These are phyloP conservation scores for Brachypodium distachyon DNA, from an alignment of 202 grass and related monocot species.

Conservation along the genomic window DNA sequence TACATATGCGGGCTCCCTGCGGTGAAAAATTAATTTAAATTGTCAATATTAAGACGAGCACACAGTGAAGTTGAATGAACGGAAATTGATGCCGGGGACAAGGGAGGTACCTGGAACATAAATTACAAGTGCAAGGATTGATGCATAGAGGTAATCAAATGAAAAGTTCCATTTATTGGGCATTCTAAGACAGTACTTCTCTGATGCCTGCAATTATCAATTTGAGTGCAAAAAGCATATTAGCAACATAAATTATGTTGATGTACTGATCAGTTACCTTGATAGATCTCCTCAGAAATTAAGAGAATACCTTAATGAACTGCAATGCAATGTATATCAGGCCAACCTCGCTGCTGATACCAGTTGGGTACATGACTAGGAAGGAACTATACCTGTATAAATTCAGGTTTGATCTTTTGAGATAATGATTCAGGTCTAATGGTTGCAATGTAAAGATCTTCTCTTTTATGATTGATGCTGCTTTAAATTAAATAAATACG, in stretches of 20 bases:
- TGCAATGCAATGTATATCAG: not conserved
- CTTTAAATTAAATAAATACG: not conserved
- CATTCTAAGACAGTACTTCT: not conserved
- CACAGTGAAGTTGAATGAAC: not conserved
- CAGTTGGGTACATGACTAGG: conserved; percentile 4
- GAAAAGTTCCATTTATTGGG: conserved; percentile 2
- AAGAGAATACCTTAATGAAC: not conserved
- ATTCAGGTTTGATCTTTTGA: not conserved
- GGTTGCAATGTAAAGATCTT: not conserved
- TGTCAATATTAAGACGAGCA: too few relatives aligned
- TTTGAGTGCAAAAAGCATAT: not conserved
- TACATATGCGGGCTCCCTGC: conserved; percentile 5
- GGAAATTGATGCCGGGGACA: not conserved
- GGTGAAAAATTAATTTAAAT: not conserved
- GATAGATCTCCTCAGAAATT: not conserved
- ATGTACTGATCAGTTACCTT: not conserved
- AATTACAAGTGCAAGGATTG: not conserved
- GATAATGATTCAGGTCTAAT: too few relatives aligned
- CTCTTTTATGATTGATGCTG: not conserved
- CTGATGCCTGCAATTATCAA: not conserved
- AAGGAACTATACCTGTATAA: conserved; percentile 6
- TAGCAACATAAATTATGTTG: not conserved
- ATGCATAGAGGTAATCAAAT: not conserved
- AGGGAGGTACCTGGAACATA: not conserved
- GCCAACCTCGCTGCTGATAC: not conserved